A percentile compares a stretch with the other conserved stretches of the same genome.
Evolutionary conservation across 352 stramenopile genomes (phyloP).

Genomic region (Pythium dissotocum): DNA sequence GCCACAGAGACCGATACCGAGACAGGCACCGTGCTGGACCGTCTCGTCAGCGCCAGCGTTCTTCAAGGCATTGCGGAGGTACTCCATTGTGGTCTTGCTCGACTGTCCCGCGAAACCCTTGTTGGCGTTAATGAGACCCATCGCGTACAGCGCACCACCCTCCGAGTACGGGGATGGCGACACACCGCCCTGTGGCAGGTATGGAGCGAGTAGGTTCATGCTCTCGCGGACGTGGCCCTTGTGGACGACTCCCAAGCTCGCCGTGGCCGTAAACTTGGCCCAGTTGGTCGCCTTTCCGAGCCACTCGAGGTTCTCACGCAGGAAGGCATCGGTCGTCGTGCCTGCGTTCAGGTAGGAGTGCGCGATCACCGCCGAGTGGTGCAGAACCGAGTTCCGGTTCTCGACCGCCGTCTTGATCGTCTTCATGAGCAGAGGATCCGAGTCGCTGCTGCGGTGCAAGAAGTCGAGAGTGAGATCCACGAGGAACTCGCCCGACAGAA

Average conservation of each 20-base stretch:
- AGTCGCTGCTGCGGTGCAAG: constrained; percentile 88
- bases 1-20: constrained; percentile 96
- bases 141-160: constrained; percentile 96
- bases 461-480: constrained; percentile 94
- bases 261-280: constrained; percentile 99
- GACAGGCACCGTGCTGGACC: constrained; percentile 96
- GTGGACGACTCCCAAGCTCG: constrained; percentile 98
- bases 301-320: constrained; percentile 99
- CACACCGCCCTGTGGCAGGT: constrained; percentile 92
- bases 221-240: constrained; percentile 97
- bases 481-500: constrained; percentile 89
- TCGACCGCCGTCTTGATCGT: constrained; percentile 93
- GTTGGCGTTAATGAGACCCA: constrained; percentile 98
- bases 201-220: constrained; percentile 97
- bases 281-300: constrained; percentile 99
- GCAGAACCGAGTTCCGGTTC: constrained; percentile 96
- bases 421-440: constrained; percentile 93
- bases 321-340: constrained; percentile 97
- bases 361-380: constrained; percentile 96
- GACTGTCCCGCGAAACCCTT: constrained; percentile 89
- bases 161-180: constrained; percentile 96
- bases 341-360: constrained; percentile 97
- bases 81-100: constrained; percentile 83
- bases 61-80: constrained; percentile 81
- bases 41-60: constrained; percentile 94